These are phyloP conservation scores for Cyclocybe aegerita DNA, from an alignment of 768 basidiomycete genomes.

Conservation along the genomic window DNA sequence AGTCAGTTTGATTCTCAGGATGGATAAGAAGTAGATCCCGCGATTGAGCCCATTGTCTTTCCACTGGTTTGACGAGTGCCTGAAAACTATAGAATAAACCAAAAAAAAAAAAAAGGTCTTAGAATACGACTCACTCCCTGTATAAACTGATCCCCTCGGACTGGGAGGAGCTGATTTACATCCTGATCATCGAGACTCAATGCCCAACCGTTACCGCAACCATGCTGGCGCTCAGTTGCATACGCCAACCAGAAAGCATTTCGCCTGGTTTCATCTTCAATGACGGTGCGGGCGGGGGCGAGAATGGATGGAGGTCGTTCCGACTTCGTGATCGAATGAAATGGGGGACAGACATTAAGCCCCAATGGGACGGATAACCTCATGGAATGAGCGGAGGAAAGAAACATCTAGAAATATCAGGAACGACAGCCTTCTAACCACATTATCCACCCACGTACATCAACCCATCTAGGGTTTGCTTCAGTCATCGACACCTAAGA, in stretches of 20 bases:
- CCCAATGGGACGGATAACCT: conserved; percentile 65
- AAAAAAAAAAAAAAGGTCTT: neutral
- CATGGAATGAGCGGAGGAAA: conserved; percentile 54
- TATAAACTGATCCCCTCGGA: conserved; percentile 59
- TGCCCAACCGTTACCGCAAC: conserved; percentile 71
- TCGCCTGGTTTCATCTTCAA: conserved; percentile 71
- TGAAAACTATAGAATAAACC: conserved; percentile 17
- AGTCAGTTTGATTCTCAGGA: conserved; percentile 62
- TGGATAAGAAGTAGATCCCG: conserved; percentile 60
- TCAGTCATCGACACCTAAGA: neutral
- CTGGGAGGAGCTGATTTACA: conserved; percentile 67
- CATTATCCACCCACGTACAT: conserved; percentile 39
- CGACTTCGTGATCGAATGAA: conserved; percentile 62
- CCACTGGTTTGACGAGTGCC: conserved; percentile 46
- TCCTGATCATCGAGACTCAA: conserved; percentile 72
- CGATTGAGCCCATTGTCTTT: conserved; percentile 69
- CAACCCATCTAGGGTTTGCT: conserved; percentile 59
- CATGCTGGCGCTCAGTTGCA: conserved; percentile 63
- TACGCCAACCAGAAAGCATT: conserved; percentile 79
- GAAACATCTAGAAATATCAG: conserved; percentile 47
- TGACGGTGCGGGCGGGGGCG: conserved; percentile 53
- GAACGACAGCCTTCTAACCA: neutral
- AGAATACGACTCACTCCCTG: conserved; percentile 47
- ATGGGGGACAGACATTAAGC: conserved; percentile 66
- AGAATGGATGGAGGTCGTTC: conserved; percentile 59